These are phyloP conservation scores for Triticum monococcum DNA, from an alignment of 176 grass and related monocot genomes.

Conservation along the genomic window DNA sequence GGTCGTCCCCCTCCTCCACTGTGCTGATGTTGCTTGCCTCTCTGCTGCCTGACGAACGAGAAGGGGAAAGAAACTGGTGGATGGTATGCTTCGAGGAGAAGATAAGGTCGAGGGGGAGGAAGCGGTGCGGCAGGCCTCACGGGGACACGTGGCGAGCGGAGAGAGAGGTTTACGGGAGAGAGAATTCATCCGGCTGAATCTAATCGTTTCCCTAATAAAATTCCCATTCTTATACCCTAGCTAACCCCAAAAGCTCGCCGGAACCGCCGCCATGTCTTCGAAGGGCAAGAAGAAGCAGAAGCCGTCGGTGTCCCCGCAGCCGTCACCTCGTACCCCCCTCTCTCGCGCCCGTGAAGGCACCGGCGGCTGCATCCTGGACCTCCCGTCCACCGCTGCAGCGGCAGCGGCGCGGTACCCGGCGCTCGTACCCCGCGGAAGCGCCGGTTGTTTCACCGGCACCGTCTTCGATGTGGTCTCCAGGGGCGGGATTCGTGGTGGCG, in stretches of 20 bases:
- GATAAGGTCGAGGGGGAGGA: too few species aligned
- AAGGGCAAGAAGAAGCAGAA: constrained; percentile 58
- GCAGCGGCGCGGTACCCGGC: constrained; percentile 36
- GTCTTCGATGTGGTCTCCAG: constrained; percentile 43
- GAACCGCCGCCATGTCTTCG: constrained; percentile 42
- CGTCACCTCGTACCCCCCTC: constrained; percentile 38
- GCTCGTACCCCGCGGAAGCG: constrained; percentile 43
- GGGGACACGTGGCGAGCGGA: too few species aligned
- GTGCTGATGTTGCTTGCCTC: too few species aligned
- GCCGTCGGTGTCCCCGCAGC: constrained; percentile 3
- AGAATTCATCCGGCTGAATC: too few species aligned
- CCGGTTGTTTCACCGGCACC: constrained; percentile 33
- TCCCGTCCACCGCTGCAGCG: constrained; percentile 5
- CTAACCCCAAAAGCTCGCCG: neutral
- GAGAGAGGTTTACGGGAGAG: too few species aligned
- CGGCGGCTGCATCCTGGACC: neutral
- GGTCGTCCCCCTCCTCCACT: too few species aligned
- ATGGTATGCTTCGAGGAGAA: too few species aligned
- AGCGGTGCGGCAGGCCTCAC: too few species aligned
- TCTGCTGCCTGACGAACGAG: too few species aligned
- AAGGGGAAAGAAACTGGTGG: too few species aligned
- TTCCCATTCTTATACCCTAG: too few species aligned
- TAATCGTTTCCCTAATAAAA: too few species aligned
- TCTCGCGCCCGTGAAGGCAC: neutral
- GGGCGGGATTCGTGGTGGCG: constrained; percentile 15